Conservation (phyloP, 2,329 filamentous ascomycete species). For the Colletotrichum echinochloae region DNA sequence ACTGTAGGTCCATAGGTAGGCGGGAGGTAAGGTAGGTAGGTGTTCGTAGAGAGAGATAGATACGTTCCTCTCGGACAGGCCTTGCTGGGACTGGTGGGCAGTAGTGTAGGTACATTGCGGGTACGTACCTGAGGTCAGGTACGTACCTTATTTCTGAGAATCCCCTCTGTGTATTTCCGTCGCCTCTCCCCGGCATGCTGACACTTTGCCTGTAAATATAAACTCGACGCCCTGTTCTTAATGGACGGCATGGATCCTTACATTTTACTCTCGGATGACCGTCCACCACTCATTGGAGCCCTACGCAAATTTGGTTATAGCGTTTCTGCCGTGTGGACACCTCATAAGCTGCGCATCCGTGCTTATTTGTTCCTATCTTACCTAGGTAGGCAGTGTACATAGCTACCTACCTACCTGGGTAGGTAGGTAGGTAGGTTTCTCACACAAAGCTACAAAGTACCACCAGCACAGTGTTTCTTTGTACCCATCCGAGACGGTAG, state of each 20-base stretch:
- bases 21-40: neutral
- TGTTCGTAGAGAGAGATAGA: neutral
- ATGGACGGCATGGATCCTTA: neutral
- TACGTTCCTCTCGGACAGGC: neutral
- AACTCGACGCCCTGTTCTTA: neutral
- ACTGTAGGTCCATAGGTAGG: too few relatives aligned
- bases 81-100: neutral
- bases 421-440: neutral
- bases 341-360: neutral
- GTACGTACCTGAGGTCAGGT: too few relatives aligned
- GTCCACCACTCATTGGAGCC: neutral
- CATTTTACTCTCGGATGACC: neutral
- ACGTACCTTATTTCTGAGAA: neutral
- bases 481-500: neutral
- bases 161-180: neutral
- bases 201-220: neutral
- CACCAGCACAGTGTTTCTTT: neutral
- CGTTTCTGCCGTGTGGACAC: neutral
- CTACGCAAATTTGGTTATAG: neutral
- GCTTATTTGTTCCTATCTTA: neutral
- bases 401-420: too few relatives aligned
- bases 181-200: neutral
- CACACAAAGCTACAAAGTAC: neutral
- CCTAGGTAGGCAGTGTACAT: too few relatives aligned
- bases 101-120: neutral